Evolutionary conservation across 129 eudicot genomes (phyloP).

Genomic region (Ambrosia artemisiifolia): DNA sequence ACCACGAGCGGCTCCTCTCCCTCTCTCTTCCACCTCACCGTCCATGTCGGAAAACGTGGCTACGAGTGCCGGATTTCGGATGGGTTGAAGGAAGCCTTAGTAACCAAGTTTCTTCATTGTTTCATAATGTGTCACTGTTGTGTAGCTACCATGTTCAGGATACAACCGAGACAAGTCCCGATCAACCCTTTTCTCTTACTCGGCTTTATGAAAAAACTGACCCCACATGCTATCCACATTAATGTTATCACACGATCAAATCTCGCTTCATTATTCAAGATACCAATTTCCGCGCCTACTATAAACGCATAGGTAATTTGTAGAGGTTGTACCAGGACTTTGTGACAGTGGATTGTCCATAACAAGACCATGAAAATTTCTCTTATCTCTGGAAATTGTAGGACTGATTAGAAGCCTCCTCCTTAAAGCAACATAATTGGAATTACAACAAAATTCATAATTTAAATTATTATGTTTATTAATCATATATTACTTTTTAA

Average conservation of each 20-base stretch:
- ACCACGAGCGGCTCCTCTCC: too few relatives aligned
- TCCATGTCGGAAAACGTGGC: too few relatives aligned
- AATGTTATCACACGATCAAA: not conserved
- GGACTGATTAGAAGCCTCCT: constrained; percentile 70
- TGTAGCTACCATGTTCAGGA: constrained; percentile 86
- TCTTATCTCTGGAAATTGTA: constrained; percentile 61
- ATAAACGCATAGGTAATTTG: not conserved
- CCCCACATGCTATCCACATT: constrained; percentile 96
- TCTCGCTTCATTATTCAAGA: not conserved
- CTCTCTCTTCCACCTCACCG: too few relatives aligned
- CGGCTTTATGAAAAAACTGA: constrained; percentile 89
- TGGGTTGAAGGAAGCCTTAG: too few relatives aligned
- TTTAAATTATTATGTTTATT: not conserved
- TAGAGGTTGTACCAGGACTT: constrained; percentile 59
- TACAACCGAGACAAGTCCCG: constrained; percentile 88
- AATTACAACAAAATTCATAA: constrained; percentile 6
- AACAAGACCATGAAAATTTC: constrained; percentile 57
- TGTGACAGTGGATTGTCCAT: constrained; percentile 94
- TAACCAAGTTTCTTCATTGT: too few relatives aligned
- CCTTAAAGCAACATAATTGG: constrained; percentile 80
- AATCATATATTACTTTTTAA: not conserved
- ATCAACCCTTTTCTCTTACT: constrained; percentile 91
- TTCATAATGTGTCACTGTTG: too few relatives aligned
- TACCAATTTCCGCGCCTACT: not conserved
- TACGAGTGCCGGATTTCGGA: too few relatives aligned